Conservation (phyloP, 257 asterid species). For the Penstemon davidsonii region DNA sequence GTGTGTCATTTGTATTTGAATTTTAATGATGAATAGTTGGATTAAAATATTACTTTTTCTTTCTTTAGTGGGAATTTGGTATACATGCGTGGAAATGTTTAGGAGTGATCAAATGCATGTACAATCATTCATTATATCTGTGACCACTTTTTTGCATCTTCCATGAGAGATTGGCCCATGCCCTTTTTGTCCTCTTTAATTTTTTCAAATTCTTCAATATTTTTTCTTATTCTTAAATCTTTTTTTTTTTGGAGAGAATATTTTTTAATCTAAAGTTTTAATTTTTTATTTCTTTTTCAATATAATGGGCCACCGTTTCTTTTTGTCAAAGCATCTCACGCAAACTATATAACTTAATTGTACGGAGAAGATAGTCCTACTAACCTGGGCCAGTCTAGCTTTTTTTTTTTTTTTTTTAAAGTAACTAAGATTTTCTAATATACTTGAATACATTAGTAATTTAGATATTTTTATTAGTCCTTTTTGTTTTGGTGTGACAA, state of each 20-base stretch:
- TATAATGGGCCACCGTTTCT: constrained; percentile 26
- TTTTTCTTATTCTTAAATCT: neutral
- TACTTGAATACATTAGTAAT: neutral
- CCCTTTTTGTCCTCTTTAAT: constrained; percentile 29
- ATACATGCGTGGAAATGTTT: constrained; percentile 41
- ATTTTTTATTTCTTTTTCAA: neutral
- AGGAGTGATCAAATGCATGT: constrained; percentile 25
- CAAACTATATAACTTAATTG: constrained; percentile 33
- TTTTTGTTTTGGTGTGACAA: neutral
- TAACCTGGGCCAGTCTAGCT: constrained; percentile 25
- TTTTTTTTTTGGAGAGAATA: neutral
- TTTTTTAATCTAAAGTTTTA: neutral
- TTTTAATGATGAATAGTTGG: constrained; percentile 20
- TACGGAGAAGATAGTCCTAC: constrained; percentile 33
- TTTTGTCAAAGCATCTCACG: constrained; percentile 32
- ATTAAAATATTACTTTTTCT: neutral
- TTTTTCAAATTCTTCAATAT: neutral
- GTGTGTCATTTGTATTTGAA: constrained; percentile 26
- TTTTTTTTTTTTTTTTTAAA: neutral
- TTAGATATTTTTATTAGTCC: neutral
- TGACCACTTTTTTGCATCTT: constrained; percentile 28
- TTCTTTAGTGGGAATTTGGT: constrained; percentile 33
- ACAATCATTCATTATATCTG: constrained; percentile 20
- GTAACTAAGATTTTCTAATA: neutral
- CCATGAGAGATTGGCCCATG: constrained; percentile 28